These are phyloP conservation scores for Trichocladium uniseriatum DNA, from an alignment of 495 filamentous ascomycete species.

Conservation along the genomic window DNA sequence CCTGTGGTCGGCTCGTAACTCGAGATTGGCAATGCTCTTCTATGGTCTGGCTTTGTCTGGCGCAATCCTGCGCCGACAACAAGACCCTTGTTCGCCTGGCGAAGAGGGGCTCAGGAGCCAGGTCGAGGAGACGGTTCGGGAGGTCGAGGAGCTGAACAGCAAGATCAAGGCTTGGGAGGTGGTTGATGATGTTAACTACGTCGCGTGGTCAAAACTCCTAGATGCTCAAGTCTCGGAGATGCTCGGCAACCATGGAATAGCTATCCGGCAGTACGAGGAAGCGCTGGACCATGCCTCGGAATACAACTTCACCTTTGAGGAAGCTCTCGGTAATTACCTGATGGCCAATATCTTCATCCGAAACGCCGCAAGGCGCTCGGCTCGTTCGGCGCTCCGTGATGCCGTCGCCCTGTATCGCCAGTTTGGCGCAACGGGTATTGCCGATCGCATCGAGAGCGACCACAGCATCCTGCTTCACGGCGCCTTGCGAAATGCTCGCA, in stretches of 20 bases:
- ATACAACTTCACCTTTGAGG: constrained; percentile 67
- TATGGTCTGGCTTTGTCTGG: constrained; percentile 63
- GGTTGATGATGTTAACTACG: constrained; percentile 69
- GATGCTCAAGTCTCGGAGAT: constrained; percentile 66
- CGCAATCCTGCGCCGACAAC: constrained; percentile 50
- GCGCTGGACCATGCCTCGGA: constrained; percentile 72
- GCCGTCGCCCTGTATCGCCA: constrained; percentile 64
- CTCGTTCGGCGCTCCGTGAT: constrained; percentile 61
- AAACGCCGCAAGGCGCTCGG: constrained; percentile 60
- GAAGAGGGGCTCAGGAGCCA: constrained; percentile 42
- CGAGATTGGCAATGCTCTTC: constrained; percentile 53
- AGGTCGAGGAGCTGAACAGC: constrained; percentile 45
- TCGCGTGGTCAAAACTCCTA: constrained; percentile 63
- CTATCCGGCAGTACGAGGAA: constrained; percentile 61
- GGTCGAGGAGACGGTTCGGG: constrained; percentile 45
- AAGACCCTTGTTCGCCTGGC: constrained; percentile 41
- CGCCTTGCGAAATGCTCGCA: constrained; percentile 49
- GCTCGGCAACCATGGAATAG: constrained; percentile 48
- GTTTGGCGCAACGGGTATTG: constrained; percentile 66
- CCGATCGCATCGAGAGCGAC: constrained; percentile 56
- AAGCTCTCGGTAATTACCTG: constrained; percentile 71
- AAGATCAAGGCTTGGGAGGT: constrained; percentile 59
- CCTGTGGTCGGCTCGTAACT: constrained; percentile 65
- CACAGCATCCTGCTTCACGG: constrained; percentile 64
- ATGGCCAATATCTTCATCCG: constrained; percentile 67